A percentile compares a stretch with the other conserved stretches of the same genome.
phyloP scores from a whole-genome alignment of 1,284 basidiomycete genomes.

The Ceratobasidium sp. region DNA sequence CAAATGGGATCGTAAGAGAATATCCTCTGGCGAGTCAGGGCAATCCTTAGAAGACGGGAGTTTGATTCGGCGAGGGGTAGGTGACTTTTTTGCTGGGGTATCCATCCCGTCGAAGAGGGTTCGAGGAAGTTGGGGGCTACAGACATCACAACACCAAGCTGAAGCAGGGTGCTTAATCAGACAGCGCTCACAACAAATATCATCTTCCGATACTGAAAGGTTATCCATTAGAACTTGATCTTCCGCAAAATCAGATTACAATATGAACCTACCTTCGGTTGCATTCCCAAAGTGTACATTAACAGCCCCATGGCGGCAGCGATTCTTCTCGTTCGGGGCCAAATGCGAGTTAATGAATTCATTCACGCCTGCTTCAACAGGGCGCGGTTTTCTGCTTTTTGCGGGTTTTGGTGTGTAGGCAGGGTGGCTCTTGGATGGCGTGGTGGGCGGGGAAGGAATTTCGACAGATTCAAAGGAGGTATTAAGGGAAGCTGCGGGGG shows the following conservation, averaged over 20 bases:
- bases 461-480: no score
- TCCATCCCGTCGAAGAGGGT: not conserved
- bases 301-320: not conserved
- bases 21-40: not conserved
- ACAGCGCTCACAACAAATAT: conserved; percentile 20
- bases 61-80: not conserved
- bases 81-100: not conserved
- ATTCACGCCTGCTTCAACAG: not conserved
- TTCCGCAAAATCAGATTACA: not conserved
- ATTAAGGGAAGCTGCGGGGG: not conserved
- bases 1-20: not conserved
- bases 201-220: not conserved
- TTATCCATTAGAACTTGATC: not conserved
- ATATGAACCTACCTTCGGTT: not conserved
- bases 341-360: not conserved
- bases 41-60: not conserved
- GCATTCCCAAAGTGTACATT: not conserved
- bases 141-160: not conserved
- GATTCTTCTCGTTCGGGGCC: not conserved
- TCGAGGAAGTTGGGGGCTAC: not conserved
- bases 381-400: no score
- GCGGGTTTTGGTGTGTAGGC: no score
- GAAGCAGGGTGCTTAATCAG: not conserved
- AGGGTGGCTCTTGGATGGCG: no score
- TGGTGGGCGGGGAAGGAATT: no score